A percentile compares a stretch with the other conserved stretches of the same genome.
These are phyloP conservation scores for Kodamaea ohmeri DNA, from an alignment of 1,139 yeast genomes.

Conservation along the genomic window DNA sequence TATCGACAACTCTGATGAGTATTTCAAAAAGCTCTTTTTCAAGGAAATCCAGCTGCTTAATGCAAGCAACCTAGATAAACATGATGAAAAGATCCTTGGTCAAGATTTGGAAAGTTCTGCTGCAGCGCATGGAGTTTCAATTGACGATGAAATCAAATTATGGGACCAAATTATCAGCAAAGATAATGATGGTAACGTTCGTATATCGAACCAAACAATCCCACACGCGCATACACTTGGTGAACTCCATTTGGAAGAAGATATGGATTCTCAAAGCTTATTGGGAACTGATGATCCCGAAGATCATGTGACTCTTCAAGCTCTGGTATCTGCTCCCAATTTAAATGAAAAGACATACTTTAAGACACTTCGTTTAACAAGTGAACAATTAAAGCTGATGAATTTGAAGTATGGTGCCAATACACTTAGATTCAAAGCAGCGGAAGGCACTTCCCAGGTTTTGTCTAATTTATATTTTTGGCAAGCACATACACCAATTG, in stretches of 20 bases:
- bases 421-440: conserved; percentile 72
- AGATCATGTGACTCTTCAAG: background rate
- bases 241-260: conserved; percentile 6
- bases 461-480: conserved; percentile 76
- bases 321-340: conserved; percentile 4
- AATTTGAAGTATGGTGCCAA: conserved; percentile 78
- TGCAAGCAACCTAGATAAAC: conserved; percentile 16
- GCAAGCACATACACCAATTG: conserved; percentile 84
- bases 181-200: conserved; percentile 71
- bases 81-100: conserved; percentile 3
- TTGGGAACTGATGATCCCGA: conserved; percentile 10
- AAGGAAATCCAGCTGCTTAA: conserved; percentile 45
- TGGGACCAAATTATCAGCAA: conserved; percentile 42
- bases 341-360: conserved; percentile 48
- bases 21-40: conserved; percentile 66
- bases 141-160: conserved; percentile 26
- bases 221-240: conserved; percentile 6
- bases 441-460: conserved; percentile 77
- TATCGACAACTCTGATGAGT: conserved; percentile 64
- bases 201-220: conserved; percentile 36
- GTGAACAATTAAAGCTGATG: conserved; percentile 79
- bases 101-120: conserved; percentile 7
- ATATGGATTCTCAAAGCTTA: conserved; percentile 1
- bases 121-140: conserved; percentile 4
- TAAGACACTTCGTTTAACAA: conserved; percentile 85